Evolutionary conservation across 352 stramenopile genomes (phyloP).

Genomic region (Phytopythium delawarense): DNA sequence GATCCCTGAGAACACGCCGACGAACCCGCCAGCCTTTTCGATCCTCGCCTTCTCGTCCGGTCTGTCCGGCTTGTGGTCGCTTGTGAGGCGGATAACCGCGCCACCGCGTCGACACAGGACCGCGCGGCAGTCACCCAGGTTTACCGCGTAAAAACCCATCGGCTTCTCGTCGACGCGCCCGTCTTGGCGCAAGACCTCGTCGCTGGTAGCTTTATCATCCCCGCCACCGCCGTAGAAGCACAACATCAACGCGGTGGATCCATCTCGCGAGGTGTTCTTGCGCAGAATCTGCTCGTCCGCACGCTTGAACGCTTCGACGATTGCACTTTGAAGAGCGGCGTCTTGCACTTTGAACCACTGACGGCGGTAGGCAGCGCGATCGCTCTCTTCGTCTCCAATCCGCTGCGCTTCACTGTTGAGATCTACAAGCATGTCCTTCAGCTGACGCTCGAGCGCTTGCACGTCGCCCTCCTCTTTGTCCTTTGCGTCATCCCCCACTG

Average conservation of each 20-base stretch:
- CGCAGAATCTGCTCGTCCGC: constrained; percentile 39
- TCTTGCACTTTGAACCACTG: constrained; percentile 26
- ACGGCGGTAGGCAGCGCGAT: constrained; percentile 14
- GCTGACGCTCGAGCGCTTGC: constrained; percentile 18
- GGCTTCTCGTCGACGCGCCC: constrained; percentile 8
- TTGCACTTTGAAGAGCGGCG: constrained; percentile 20
- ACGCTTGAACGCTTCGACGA: constrained; percentile 35
- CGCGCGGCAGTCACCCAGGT: constrained; percentile 60
- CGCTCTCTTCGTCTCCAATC: constrained; percentile 32
- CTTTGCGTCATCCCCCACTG: not conserved
- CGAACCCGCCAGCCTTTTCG: constrained; percentile 40
- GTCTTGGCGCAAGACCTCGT: not conserved
- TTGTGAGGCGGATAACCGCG: constrained; percentile 34
- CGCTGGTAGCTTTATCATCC: not conserved
- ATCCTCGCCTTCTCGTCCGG: constrained; percentile 49
- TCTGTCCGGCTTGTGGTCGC: constrained; percentile 55
- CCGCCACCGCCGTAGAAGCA: constrained; percentile 34
- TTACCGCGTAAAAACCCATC: constrained; percentile 39
- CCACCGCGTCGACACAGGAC: constrained; percentile 41
- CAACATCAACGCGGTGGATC: constrained; percentile 45
- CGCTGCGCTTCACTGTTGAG: constrained; percentile 23
- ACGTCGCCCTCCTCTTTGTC: constrained; percentile 9
- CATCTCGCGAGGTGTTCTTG: constrained; percentile 40
- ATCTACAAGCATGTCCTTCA: constrained; percentile 17
- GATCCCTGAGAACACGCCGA: constrained; percentile 41